Conservation (phyloP, 1,284 basidiomycete species). For the Rhodotorula sp. region DNA sequence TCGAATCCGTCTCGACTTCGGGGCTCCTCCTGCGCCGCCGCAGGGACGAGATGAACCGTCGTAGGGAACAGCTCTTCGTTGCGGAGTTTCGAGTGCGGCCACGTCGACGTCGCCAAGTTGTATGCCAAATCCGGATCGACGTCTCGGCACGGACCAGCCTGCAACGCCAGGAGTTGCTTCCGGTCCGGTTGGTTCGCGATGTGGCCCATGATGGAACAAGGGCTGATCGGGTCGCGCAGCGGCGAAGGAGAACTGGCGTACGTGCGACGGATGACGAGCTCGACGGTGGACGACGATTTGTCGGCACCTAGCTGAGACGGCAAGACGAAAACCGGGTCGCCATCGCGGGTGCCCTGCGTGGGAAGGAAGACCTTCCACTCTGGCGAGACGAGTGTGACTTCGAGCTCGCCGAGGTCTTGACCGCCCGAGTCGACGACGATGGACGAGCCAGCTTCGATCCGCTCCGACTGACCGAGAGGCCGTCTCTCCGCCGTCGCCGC, state of each 20-base stretch:
- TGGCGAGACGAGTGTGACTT: neutral
- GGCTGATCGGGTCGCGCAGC: constrained; percentile 1
- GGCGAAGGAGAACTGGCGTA: neutral
- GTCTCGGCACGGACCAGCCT: neutral
- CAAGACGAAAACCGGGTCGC: constrained; percentile 4
- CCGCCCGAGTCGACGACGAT: constrained; percentile 10
- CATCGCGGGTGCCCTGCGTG: neutral
- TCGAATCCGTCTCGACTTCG: neutral
- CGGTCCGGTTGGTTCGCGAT: constrained; percentile 7
- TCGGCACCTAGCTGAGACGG: neutral
- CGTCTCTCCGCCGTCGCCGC: neutral
- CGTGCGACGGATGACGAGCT: constrained; percentile 4
- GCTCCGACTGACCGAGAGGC: neutral
- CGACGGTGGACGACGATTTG: neutral
- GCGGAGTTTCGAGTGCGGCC: constrained; percentile 7
- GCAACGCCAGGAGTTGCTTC: constrained; percentile 2
- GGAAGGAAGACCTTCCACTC: constrained; percentile 1
- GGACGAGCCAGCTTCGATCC: neutral
- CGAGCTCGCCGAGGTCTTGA: neutral
- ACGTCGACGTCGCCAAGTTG: neutral
- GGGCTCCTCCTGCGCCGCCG: neutral
- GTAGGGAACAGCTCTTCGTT: constrained; percentile 1
- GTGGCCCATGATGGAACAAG: constrained; percentile 16
- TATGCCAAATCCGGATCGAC: neutral
- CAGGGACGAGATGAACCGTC: neutral